Evolutionary conservation across 257 asterid species (phyloP).

Genomic region (Nicotiana knightiana): DNA sequence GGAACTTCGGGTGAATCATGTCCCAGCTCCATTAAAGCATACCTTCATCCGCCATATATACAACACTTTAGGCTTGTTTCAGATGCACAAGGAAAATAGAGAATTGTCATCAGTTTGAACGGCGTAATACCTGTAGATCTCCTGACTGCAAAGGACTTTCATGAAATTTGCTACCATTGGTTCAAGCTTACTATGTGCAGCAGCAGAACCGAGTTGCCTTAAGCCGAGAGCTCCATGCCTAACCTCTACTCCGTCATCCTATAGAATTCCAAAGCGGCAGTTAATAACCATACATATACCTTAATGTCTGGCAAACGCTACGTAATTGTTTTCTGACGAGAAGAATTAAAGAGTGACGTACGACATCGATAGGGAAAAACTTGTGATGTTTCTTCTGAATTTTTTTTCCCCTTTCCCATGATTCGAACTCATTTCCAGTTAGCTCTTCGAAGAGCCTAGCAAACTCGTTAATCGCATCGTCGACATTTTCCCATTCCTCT

Average conservation of each 20-base stretch:
- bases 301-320: background rate
- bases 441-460: conserved; percentile 41
- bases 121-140: conserved; percentile 53
- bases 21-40: conserved; percentile 85
- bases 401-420: conserved; percentile 73
- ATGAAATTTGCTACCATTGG: conserved; percentile 64
- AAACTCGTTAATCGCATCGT: conserved; percentile 52
- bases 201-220: conserved; percentile 70
- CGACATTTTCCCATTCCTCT: conserved; percentile 44
- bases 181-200: conserved; percentile 65
- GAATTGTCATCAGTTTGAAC: background rate
- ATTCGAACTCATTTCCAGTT: conserved; percentile 67
- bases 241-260: conserved; percentile 86
- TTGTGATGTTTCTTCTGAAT: conserved; percentile 45
- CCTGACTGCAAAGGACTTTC: conserved; percentile 81
- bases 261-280: background rate
- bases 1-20: conserved; percentile 73
- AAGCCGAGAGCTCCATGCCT: conserved; percentile 75
- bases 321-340: background rate
- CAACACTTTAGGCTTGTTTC: background rate
- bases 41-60: conserved; percentile 28
- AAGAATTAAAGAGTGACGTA: background rate
- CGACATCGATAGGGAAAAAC: conserved; percentile 65
- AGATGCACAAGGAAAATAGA: background rate
- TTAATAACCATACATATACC: background rate